Base-by-base conservation (phyloP, 768 basidiomycete genomes). In the Thelephora aurantiotincta region DNA sequence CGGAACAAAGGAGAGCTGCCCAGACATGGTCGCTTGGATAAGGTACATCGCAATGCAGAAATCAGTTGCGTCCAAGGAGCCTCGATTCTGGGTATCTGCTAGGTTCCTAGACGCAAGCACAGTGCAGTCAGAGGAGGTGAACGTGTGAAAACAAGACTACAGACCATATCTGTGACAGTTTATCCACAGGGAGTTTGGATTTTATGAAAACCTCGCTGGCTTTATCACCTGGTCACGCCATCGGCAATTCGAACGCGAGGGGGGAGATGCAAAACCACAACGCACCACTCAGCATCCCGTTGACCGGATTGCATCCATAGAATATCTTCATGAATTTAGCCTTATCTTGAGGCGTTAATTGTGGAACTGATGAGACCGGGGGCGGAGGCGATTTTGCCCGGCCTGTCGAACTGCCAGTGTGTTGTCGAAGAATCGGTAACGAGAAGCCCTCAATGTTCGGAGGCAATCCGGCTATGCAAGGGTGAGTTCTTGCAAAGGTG, bases 1-100 rank as follows among this genome's bases (percentile, higher is more conserved):
- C 33, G 92, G 92, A 44, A 93, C 72, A 51, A 72, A 73, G 45
- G 79, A 68, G 48, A 89, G 66, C 51, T 82, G 75, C 48, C 76
- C 75, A 46, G 82, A 78, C 92, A 97, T 96, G 35, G 75, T 68
- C n/a, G 77, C 82, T 64, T 97, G 92, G 53, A 98, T 92, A 59
- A 97, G 77, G 63, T 89, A 90, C 92, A 96, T 93, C 35, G 83
- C 96, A 57, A 99, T 78, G 50, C 85, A 82, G 60, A 99, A 99
- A 64, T 99, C 96, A 41, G 82, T 72, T 13, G 78, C 68, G 61
- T 99, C 96, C 50, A 99, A 79, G 11, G 73, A 68, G 45, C 96
- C 94, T 51, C 96, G 76, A 54, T 85, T 77, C 63, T 93, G 86
- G 3, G 92, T 93, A 63, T 99, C 96, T n/a, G 93, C 85, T 35